Evolutionary conservation across 2,329 filamentous ascomycete species (phyloP).

Genomic region (Pseudocercospora eumusae): DNA sequence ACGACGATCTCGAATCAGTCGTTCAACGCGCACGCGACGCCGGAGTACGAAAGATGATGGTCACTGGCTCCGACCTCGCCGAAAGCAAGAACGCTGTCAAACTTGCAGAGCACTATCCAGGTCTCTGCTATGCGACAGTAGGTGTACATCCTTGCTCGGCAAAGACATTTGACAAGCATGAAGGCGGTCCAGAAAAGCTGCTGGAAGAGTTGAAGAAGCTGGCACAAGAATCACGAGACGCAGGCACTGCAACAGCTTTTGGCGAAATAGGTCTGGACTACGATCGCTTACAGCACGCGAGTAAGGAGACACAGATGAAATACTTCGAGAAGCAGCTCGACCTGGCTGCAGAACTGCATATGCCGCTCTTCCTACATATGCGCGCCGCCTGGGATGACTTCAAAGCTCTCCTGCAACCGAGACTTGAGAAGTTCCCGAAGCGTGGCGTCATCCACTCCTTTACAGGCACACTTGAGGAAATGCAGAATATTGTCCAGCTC

Average conservation of each 20-base stretch:
- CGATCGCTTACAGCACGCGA: conserved; percentile 81
- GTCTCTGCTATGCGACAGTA: conserved; percentile 82
- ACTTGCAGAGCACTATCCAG: conserved; percentile 72
- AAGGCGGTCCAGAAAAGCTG: conserved; percentile 58
- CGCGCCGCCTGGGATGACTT: conserved; percentile 86
- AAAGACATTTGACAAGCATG: conserved; percentile 69
- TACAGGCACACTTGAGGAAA: conserved; percentile 83
- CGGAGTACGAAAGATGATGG: conserved; percentile 85
- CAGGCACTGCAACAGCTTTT: conserved; percentile 71
- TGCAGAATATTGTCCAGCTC: conserved; percentile 74
- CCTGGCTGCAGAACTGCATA: conserved; percentile 71
- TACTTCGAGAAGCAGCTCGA: conserved; percentile 83
- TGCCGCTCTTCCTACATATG: conserved; percentile 91
- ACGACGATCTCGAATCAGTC: conserved; percentile 72
- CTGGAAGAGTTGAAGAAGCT: conserved; percentile 64
- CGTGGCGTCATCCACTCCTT: conserved; percentile 89
- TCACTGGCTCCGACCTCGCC: conserved; percentile 84
- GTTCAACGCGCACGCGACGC: conserved; percentile 74
- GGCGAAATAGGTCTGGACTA: conserved; percentile 97
- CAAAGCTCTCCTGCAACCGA: conserved; percentile 65
- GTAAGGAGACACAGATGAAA: conserved; percentile 75
- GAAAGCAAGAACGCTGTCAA: conserved; percentile 75
- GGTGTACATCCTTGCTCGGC: conserved; percentile 93
- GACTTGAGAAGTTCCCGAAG: conserved; percentile 60
- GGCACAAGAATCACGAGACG: conserved; percentile 59